Evolutionary conservation across 345 rosid genomes (phyloP).

Genomic region (Carallia brachiata): DNA sequence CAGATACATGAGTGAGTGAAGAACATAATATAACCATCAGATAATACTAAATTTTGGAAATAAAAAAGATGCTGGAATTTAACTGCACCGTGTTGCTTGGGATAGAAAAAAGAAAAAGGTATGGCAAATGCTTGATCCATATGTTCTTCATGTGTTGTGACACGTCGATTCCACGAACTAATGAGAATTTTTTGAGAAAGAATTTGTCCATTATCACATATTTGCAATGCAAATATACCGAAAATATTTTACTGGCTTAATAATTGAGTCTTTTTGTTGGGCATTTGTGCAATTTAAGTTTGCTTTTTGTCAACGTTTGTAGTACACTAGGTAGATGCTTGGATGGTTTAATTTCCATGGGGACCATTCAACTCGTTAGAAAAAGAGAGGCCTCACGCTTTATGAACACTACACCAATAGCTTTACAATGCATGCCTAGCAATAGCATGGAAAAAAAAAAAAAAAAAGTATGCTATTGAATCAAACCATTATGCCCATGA

Average conservation of each 20-base stretch:
- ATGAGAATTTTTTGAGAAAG: background rate
- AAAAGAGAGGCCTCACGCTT: slow-evolving; percentile 28
- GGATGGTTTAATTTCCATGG: slow-evolving; percentile 10
- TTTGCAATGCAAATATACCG: slow-evolving; percentile 6
- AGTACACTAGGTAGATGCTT: slow-evolving; percentile 1
- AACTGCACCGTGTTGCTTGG: slow-evolving; percentile 20
- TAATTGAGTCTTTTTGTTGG: slow-evolving; percentile 2
- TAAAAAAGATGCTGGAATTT: slow-evolving; percentile 35
- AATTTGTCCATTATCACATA: slow-evolving; percentile 11
- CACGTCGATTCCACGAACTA: slow-evolving; percentile 6
- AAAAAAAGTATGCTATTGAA: background rate
- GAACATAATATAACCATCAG: too few relatives aligned
- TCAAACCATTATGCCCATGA: background rate
- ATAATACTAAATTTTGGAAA: slow-evolving; percentile 13
- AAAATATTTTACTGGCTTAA: slow-evolving; percentile 19
- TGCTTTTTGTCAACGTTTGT: background rate
- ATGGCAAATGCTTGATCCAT: slow-evolving; percentile 29
- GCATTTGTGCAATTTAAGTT: slow-evolving; percentile 4
- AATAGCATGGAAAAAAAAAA: slow-evolving; percentile 3
- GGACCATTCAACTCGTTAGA: slow-evolving; percentile 27
- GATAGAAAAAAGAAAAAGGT: slow-evolving; percentile 29
- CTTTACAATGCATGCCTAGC: slow-evolving; percentile 33
- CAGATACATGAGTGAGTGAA: slow-evolving; percentile 5
- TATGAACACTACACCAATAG: slow-evolving; percentile 24
- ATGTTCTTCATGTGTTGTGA: slow-evolving; percentile 20